These are phyloP conservation scores for Moesziomyces sp. DNA, from an alignment of 1,284 basidiomycete species.

Conservation along the genomic window DNA sequence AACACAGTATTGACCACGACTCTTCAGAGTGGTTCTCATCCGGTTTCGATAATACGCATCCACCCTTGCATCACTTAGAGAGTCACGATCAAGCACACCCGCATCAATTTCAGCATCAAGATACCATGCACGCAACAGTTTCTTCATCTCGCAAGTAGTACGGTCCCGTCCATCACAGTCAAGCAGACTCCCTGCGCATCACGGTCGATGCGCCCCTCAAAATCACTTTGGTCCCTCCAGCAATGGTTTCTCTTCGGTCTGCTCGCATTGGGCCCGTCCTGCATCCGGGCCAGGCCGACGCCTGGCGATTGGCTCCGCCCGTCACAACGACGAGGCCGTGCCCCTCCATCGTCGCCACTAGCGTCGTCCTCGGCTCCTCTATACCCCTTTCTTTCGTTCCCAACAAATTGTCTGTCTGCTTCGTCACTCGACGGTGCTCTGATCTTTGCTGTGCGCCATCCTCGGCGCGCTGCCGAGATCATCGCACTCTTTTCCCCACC, in stretches of 20 bases:
- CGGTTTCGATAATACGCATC: slow-evolving; percentile 46
- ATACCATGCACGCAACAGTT: slow-evolving; percentile 47
- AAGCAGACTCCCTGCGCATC: slow-evolving; percentile 34
- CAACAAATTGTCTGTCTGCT: slow-evolving; percentile 39
- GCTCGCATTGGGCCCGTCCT: slow-evolving; percentile 34
- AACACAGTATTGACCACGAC: slow-evolving; percentile 7
- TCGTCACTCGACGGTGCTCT: neutral
- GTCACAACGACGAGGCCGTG: slow-evolving; percentile 4
- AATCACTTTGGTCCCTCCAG: slow-evolving; percentile 6
- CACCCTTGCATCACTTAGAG: slow-evolving; percentile 48
- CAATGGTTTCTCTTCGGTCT: slow-evolving; percentile 22
- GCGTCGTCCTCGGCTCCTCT: slow-evolving; percentile 21
- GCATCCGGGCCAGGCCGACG: slow-evolving; percentile 21
- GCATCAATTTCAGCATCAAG: slow-evolving; percentile 26
- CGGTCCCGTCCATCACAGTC: slow-evolving; percentile 20
- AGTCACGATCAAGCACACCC: slow-evolving; percentile 17
- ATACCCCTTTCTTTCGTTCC: slow-evolving; percentile 32
- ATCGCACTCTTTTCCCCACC: slow-evolving; percentile 13
- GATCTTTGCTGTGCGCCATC: no score
- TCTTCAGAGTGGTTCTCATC: slow-evolving; percentile 41
- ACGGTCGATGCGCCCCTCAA: slow-evolving; percentile 11
- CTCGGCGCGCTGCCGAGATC: neutral
- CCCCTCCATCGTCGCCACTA: slow-evolving; percentile 18
- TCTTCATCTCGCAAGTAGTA: slow-evolving; percentile 30
- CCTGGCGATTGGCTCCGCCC: neutral